phyloP scores from a whole-genome alignment of 306 rosid genomes.

The Ceratonia siliqua region DNA sequence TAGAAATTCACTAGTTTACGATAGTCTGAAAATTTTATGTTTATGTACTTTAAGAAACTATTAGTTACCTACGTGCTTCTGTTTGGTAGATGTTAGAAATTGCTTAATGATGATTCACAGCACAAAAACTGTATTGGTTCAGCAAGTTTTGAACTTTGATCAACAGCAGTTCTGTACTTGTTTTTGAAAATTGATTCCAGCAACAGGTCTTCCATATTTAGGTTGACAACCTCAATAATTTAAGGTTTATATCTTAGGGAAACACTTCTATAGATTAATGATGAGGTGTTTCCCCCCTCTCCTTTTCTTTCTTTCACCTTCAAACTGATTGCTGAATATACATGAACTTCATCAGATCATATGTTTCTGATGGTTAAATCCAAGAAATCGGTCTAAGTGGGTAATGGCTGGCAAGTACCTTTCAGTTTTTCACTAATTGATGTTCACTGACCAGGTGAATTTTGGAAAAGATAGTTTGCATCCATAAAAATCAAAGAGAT shows the following conservation, averaged over 20 bases:
- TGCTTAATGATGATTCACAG: neutral
- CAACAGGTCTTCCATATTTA: neutral
- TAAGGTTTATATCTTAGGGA: neutral
- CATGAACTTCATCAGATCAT: neutral
- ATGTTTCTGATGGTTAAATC: slow-evolving; percentile 16
- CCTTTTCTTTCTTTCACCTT: neutral
- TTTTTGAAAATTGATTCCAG: neutral
- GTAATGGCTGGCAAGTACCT: neutral
- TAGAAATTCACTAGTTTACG: neutral
- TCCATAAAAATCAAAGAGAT: neutral
- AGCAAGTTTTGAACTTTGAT: neutral
- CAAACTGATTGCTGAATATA: neutral
- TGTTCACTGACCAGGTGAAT: neutral
- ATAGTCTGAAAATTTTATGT: neutral
- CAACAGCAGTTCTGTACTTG: neutral
- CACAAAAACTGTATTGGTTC: neutral
- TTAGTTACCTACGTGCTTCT: neutral
- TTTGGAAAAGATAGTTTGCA: slow-evolving; percentile 3
- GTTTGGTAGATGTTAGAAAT: neutral
- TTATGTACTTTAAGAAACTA: neutral
- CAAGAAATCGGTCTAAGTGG: neutral
- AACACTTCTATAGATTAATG: neutral
- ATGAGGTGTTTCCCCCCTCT: too few species aligned
- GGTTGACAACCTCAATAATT: neutral
- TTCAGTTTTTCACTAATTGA: neutral